phyloP scores from a whole-genome alignment of 1,284 basidiomycete species.

The Tausonia pullulans region DNA sequence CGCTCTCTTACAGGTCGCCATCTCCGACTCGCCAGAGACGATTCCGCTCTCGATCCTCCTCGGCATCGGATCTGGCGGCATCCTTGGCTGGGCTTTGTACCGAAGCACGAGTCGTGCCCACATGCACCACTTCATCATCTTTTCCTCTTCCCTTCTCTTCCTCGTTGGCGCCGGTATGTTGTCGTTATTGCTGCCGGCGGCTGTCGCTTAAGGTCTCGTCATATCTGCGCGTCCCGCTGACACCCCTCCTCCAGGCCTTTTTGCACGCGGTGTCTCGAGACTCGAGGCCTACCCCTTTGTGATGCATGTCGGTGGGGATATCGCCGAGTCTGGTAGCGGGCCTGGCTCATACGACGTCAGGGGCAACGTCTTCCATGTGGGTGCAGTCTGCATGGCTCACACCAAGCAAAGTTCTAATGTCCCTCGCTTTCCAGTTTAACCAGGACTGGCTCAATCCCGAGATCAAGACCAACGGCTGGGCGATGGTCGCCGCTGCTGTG shows the following conservation, averaged over 20 bases:
- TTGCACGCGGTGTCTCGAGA: constrained; percentile 56
- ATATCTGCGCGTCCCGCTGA: background rate
- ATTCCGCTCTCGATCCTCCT: background rate
- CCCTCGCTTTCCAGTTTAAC: constrained; percentile 11
- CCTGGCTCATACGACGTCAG: constrained; percentile 50
- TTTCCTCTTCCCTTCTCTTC: constrained; percentile 77
- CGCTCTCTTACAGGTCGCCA: constrained; percentile 36
- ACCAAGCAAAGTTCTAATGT: too few species aligned
- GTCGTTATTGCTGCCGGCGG: background rate
- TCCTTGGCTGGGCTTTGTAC: constrained; percentile 3
- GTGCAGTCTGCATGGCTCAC: too few species aligned
- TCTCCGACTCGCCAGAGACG: constrained; percentile 34
- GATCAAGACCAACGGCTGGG: constrained; percentile 17
- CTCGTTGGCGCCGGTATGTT: constrained; percentile 68
- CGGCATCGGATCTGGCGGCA: background rate
- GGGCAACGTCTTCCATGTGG: constrained; percentile 23
- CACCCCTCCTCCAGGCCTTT: constrained; percentile 37
- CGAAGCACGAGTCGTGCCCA: constrained; percentile 20
- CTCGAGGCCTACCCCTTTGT: constrained; percentile 50
- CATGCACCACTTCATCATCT: constrained; percentile 62
- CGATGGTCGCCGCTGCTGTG: constrained; percentile 13
- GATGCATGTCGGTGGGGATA: constrained; percentile 60
- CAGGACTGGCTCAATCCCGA: constrained; percentile 13
- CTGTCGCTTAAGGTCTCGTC: background rate
- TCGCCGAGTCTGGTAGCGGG: constrained; percentile 51